Evolutionary conservation across 768 basidiomycete species (phyloP).

Genomic region (Cantharellus anzutake): DNA sequence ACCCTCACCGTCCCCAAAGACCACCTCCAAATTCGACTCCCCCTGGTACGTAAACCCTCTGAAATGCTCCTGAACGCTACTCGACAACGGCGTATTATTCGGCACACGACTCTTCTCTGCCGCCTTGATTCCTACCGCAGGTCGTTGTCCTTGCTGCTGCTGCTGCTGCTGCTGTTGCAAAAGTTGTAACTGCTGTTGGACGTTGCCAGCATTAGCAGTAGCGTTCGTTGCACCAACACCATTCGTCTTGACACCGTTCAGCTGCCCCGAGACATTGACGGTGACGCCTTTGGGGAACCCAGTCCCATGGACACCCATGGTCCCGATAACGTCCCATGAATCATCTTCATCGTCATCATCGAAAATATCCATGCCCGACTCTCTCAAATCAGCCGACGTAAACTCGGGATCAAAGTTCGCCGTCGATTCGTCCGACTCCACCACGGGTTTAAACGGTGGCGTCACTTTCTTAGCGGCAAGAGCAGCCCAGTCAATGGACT

Average conservation of each 20-base stretch:
- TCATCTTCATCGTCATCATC: conserved; percentile 32
- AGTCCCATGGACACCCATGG: conserved; percentile 31
- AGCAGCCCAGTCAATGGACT: conserved; percentile 76
- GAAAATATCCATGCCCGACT: conserved; percentile 32
- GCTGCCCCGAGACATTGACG: conserved; percentile 58
- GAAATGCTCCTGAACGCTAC: conserved; percentile 91
- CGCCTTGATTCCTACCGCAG: conserved; percentile 35
- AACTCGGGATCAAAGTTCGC: conserved; percentile 98
- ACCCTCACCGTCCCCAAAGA: conserved; percentile 27
- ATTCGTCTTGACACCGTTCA: conserved; percentile 28
- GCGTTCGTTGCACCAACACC: conserved; percentile 12
- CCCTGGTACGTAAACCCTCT: conserved; percentile 58
- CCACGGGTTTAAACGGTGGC: conserved; percentile 93
- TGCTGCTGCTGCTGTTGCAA: neutral
- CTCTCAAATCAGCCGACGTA: conserved; percentile 74
- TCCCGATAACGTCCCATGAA: conserved; percentile 37
- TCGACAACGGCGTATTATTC: conserved; percentile 58
- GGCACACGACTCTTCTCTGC: conserved; percentile 27
- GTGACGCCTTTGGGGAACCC: conserved; percentile 14
- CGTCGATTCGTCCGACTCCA: conserved; percentile 97
- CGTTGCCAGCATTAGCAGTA: conserved; percentile 8
- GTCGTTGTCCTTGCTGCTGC: conserved; percentile 4
- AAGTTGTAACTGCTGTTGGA: conserved; percentile 7
- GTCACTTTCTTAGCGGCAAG: conserved; percentile 76
- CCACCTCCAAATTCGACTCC: conserved; percentile 22